A percentile compares a stretch with the other conserved stretches of the same genome.
phyloP scores from a whole-genome alignment of 1,284 basidiomycete genomes.

The Cystobasidium sp. region DNA sequence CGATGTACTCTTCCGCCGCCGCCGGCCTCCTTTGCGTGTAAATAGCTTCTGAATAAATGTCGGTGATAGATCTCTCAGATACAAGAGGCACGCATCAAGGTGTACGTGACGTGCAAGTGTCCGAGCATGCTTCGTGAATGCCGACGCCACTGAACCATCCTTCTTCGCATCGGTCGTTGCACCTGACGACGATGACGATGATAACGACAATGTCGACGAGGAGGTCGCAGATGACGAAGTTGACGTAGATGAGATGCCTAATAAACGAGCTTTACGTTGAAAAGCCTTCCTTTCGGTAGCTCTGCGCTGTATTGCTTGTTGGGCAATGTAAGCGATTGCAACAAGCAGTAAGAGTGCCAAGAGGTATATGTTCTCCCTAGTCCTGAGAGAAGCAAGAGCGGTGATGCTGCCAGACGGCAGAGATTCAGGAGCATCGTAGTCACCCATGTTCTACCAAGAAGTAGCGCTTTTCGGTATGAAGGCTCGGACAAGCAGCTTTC shows the following conservation, averaged over 20 bases:
- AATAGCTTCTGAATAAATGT: neutral
- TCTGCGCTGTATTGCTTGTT: neutral
- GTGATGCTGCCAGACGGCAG: neutral
- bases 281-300: neutral
- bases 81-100: neutral
- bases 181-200: no score
- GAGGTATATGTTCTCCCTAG: neutral
- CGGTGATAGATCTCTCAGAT: neutral
- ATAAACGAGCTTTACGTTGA: conserved; percentile 15
- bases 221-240: neutral
- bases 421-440: no score
- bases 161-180: neutral
- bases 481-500: no score
- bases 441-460: no score
- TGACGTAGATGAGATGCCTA: conserved; percentile 10
- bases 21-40: neutral
- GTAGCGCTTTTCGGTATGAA: no score
- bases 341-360: conserved; percentile 1
- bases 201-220: no score
- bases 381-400: neutral
- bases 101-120: neutral
- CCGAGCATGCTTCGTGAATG: neutral
- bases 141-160: neutral
- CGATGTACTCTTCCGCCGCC: conserved; percentile 9
- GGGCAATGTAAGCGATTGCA: neutral